Base-by-base conservation (phyloP, 2,329 filamentous ascomycete species). In the Cladosporium sp. region DNA sequence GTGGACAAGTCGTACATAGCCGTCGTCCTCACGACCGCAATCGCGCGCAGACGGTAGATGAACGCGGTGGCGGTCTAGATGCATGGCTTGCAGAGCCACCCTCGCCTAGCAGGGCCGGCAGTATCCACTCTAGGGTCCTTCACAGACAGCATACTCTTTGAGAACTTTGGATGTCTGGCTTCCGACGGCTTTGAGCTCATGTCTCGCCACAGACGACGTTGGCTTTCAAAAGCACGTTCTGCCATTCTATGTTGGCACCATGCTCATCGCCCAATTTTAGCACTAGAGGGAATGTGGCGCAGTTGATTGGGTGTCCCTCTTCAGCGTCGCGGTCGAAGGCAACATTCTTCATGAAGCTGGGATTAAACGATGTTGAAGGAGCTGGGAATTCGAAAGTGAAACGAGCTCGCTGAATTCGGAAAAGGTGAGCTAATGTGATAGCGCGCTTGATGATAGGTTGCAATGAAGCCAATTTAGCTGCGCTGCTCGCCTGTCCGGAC, bases 141-240 rank as follows among this genome's bases (percentile, higher is more conserved):
- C 68, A 69, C 34, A 64, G 70, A 28, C 69, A 72, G 21, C 67
- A 71, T 10, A 72, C 69, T 14, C 36, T 72, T 18, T 72, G 53
- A 71, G 30, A 21, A 10, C 39, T 46, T 13, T 21, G 39, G 21
- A 2, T 21, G n/a, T 46, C 10, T 46, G 3, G 10, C n/a, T 23
- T 21, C 8, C n/a, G 3, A 21, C 8, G 18, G 6, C 5, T 8
- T n/a, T 32, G 51, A 28, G 14, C 26, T 63, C 64, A 65, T 5
- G 63, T 34, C 48, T 66, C 67, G 16, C 51, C 58, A 63, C 88
- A 89, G 57, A 90, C 76, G 5, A 91, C 88, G 70, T 84, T 85
- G n/a, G 87, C 86, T 76, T 89, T 90, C 66, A 84, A 79, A 68
- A 91, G 85, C 54, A 90, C 82, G 72, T 90, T 90, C 49, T 82